Evolutionary conservation across 371 early-diverging fungal species (phyloP).

Genomic region (Blastocladiella emersonii): DNA sequence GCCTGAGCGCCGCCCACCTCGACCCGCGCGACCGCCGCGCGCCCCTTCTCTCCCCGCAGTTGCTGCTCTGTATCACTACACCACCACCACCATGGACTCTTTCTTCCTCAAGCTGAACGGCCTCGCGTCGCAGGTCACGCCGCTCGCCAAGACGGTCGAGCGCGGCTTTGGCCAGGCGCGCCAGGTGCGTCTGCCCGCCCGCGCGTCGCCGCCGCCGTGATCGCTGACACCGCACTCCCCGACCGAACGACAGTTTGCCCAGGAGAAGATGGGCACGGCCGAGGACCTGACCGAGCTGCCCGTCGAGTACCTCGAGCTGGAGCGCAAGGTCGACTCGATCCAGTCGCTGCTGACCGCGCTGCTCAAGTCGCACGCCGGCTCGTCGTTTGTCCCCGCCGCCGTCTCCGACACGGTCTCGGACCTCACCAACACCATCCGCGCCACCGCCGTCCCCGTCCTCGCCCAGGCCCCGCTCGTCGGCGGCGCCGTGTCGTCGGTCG

Average conservation of each 20-base stretch:
- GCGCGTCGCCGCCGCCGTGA: too few relatives aligned
- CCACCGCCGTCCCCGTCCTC: neutral
- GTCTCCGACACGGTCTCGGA: constrained; percentile 2
- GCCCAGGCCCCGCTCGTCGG: neutral
- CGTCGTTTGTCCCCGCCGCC: neutral
- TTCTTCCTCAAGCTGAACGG: constrained; percentile 44
- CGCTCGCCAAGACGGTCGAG: constrained; percentile 52
- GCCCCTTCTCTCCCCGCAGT: too few relatives aligned
- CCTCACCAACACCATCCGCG: neutral
- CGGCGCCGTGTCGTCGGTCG: neutral
- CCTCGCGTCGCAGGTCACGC: constrained; percentile 37
- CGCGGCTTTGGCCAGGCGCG: constrained; percentile 63
- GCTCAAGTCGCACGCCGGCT: neutral
- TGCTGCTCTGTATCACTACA: too few relatives aligned
- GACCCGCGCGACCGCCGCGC: too few relatives aligned
- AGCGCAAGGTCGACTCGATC: constrained; percentile 21
- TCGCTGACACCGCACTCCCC: neutral
- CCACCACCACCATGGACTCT: constrained; percentile 28
- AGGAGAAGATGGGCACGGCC: constrained; percentile 69
- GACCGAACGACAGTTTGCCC: constrained; percentile 48
- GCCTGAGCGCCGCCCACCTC: too few relatives aligned
- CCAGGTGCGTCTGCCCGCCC: constrained; percentile 37
- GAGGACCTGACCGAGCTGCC: constrained; percentile 80
- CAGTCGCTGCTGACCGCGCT: neutral
- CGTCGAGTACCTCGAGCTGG: constrained; percentile 68